Base-by-base conservation (phyloP, 306 rosid genomes). In the Phaseolus lunatus region DNA sequence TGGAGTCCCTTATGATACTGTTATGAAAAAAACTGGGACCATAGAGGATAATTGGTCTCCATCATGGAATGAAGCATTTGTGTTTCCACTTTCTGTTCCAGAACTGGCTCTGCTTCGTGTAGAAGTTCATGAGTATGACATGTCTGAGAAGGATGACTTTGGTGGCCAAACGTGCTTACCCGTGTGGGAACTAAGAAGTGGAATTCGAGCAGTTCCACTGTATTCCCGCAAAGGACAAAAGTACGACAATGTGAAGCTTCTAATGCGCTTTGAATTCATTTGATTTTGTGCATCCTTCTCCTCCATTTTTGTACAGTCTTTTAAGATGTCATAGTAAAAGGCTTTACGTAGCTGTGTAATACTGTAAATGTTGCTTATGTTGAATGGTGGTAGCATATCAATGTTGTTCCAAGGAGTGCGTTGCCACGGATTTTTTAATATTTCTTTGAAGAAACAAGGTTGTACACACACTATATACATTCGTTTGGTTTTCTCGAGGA, bases 91-190 rank as follows among this genome's bases (percentile, higher is more conserved):
- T 3, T 45, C 90, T 2, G 90, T 90, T 82, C 99, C 99, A 0
- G 98, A 96, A 79, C 71, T 96, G 44, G 99, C 99, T 13, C 56
- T 96, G 66, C 92, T 96, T 71, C 94, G 98, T 0, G 52, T 96
- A 14, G 99, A 96, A 85, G 99, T 93, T 73, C 99, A 90, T 11
- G 98, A 96, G 81, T 89, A 96, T 23, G 99, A 96, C 92, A 87
- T 91, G 98, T 92, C 99, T 14, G 98, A 91, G 81, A 96, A 87
- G 84, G 99, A 96, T 50, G 99, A 96, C 84, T 96, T 96, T 35
- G 99, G 97, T 31, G 99, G 99, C 41, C 99, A 96, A 82, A 82
- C 96, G 12, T 91, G 99, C 78, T 84, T 96, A 12, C 99, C 99
- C 1, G 88, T 96, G 41, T 78, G 85, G 7, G 99, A 92, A 85